A percentile compares a stretch with the other conserved stretches of the same genome.
These are phyloP conservation scores for Aspergillus sp. DNA, from an alignment of 2,329 filamentous ascomycete genomes.

Conservation along the genomic window DNA sequence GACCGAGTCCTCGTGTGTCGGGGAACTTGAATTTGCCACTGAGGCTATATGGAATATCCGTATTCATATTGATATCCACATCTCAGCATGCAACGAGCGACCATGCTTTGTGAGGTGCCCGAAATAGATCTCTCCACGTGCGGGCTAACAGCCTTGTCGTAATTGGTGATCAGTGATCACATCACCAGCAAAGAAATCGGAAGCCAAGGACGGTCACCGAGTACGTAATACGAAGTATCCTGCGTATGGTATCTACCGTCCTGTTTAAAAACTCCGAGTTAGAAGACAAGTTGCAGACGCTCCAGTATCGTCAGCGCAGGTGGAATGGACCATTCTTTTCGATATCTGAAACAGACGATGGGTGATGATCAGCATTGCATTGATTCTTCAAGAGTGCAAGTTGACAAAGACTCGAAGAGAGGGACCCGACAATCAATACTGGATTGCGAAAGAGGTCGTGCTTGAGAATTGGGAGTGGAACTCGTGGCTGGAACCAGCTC, in stretches of 20 bases:
- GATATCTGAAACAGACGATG: neutral
- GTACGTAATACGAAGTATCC: no score
- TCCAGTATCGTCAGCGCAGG: neutral
- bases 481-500: slow-evolving; percentile 1
- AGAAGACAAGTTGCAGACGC: neutral
- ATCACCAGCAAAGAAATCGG: neutral
- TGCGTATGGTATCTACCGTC: no score
- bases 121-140: neutral
- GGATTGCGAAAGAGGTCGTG: slow-evolving; percentile 16
- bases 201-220: no score
- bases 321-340: neutral
- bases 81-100: neutral
- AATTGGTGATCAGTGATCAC: neutral
- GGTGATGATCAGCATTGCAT: neutral
- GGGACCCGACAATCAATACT: slow-evolving; percentile 11
- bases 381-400: neutral
- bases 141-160: neutral
- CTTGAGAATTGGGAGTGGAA: neutral
- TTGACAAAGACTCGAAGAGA: neutral
- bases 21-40: no score
- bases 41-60: neutral
- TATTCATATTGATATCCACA: neutral
- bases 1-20: no score
- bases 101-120: neutral
- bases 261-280: neutral